Evolutionary conservation across 1,284 basidiomycete species (phyloP).

Genomic region (Veloporphyrellus conicus): DNA sequence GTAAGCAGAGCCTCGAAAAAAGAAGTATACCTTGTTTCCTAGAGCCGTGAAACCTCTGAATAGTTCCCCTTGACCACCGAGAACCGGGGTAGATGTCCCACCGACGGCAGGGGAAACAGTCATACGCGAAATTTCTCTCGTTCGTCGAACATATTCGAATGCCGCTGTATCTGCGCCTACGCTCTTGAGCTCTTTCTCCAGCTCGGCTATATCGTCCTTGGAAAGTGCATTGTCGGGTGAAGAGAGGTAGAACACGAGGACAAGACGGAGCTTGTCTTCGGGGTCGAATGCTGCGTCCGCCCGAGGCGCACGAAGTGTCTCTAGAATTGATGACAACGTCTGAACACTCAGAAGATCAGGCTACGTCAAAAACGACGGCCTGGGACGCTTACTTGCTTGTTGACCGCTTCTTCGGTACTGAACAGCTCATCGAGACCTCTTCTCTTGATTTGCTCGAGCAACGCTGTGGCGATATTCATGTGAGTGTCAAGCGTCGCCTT

Average conservation of each 20-base stretch:
- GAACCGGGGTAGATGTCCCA: slow-evolving; percentile 71
- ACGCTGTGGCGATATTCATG: slow-evolving; percentile 98
- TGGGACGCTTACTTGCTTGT: slow-evolving; percentile 59
- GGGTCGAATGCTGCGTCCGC: slow-evolving; percentile 65
- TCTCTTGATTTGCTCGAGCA: slow-evolving; percentile 94
- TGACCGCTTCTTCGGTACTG: slow-evolving; percentile 89
- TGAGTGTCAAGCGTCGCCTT: slow-evolving; percentile 97
- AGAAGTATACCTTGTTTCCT: slow-evolving; percentile 65
- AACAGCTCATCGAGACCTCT: slow-evolving; percentile 95
- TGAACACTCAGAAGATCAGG: slow-evolving; percentile 32
- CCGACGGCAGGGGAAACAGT: slow-evolving; percentile 64
- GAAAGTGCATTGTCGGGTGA: slow-evolving; percentile 74
- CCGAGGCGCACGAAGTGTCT: slow-evolving; percentile 69
- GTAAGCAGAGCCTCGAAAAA: slow-evolving; percentile 5
- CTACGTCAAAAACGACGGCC: neutral
- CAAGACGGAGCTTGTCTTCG: slow-evolving; percentile 88
- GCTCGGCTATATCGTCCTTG: slow-evolving; percentile 83
- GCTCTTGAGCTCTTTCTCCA: slow-evolving; percentile 81
- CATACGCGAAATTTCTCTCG: slow-evolving; percentile 89
- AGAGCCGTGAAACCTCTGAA: slow-evolving; percentile 91
- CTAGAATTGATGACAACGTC: slow-evolving; percentile 78
- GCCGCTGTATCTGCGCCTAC: slow-evolving; percentile 79
- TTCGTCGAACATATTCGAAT: slow-evolving; percentile 89
- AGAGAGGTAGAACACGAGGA: slow-evolving; percentile 91
- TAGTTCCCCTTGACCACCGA: slow-evolving; percentile 71